Percentiles rank a stretch among this genome's conserved stretches.
Evolutionary conservation across 352 stramenopile species (phyloP).

Genomic region (Globisporangium paddicum): DNA sequence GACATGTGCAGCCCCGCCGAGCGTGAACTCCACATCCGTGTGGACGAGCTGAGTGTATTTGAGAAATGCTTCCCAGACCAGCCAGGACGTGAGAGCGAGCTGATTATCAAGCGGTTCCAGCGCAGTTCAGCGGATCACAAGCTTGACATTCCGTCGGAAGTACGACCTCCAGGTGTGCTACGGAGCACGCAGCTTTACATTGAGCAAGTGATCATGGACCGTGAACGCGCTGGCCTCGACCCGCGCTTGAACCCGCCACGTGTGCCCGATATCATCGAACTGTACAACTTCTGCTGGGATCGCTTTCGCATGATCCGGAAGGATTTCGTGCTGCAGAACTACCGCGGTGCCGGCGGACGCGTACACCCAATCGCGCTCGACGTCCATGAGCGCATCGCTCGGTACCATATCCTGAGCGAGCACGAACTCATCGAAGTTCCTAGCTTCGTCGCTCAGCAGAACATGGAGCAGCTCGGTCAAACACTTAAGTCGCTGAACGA

Average conservation of each 20-base stretch:
- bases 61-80: conserved; percentile 74
- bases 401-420: conserved; percentile 94
- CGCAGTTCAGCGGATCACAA: conserved; percentile 85
- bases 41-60: conserved; percentile 84
- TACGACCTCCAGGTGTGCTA: conserved; percentile 75
- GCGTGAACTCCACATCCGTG: conserved; percentile 77
- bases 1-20: conserved; percentile 86
- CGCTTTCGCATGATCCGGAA: conserved; percentile 95
- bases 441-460: conserved; percentile 85
- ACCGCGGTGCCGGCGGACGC: conserved; percentile 88
- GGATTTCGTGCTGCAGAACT: conserved; percentile 97
- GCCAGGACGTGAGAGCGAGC: conserved; percentile 48
- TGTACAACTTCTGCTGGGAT: conserved; percentile 98
- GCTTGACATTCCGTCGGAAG: conserved; percentile 74
- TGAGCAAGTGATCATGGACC: conserved; percentile 84
- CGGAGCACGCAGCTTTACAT: conserved; percentile 80
- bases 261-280: conserved; percentile 69
- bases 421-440: conserved; percentile 88
- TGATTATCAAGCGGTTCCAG: conserved; percentile 88
- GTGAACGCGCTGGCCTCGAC: conserved; percentile 57
- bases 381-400: conserved; percentile 93
- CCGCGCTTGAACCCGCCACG: conserved; percentile 67
- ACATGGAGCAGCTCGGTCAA: conserved; percentile 88
- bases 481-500: conserved; percentile 87
- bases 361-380: conserved; percentile 91